Evolutionary conservation across 2,329 filamentous ascomycete species (phyloP).

Genomic region (Claviceps citrina): DNA sequence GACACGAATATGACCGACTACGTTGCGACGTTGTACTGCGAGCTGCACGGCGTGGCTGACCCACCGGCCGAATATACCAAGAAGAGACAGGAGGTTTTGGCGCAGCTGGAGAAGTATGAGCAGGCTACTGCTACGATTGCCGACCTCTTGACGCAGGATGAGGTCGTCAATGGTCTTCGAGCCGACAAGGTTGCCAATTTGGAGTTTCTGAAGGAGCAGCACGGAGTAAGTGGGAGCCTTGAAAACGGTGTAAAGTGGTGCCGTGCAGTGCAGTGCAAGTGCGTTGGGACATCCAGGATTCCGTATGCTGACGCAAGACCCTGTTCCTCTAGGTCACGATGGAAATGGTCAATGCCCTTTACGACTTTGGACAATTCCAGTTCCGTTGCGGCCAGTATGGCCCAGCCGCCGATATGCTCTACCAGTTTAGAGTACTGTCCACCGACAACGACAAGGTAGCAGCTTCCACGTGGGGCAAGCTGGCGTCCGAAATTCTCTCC

Average conservation of each 20-base stretch:
- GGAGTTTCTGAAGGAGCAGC: slow-evolving; percentile 92
- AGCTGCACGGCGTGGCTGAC: slow-evolving; percentile 66
- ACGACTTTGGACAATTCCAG: slow-evolving; percentile 92
- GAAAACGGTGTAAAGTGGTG: slow-evolving; percentile 3
- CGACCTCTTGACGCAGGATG: slow-evolving; percentile 71
- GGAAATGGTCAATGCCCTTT: slow-evolving; percentile 91
- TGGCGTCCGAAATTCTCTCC: slow-evolving; percentile 87
- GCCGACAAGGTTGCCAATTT: slow-evolving; percentile 98
- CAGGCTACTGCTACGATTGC: slow-evolving; percentile 80
- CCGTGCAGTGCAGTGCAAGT: background rate
- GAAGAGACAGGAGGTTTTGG: slow-evolving; percentile 79
- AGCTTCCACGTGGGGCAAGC: slow-evolving; percentile 92
- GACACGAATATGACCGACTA: slow-evolving; percentile 99
- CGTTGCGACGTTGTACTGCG: slow-evolving; percentile 78
- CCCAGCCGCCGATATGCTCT: slow-evolving; percentile 79
- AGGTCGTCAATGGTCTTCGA: slow-evolving; percentile 77
- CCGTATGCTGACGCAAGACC: background rate
- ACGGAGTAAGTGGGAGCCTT: slow-evolving; percentile 47
- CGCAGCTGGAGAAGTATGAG: slow-evolving; percentile 68
- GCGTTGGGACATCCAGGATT: background rate
- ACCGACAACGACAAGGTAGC: slow-evolving; percentile 97
- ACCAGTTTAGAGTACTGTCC: slow-evolving; percentile 94
- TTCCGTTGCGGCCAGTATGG: slow-evolving; percentile 94
- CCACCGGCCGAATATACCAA: slow-evolving; percentile 72
- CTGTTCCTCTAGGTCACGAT: slow-evolving; percentile 50